Conservation (phyloP, 257 asterid genomes). For the Nicotiana undulata region DNA sequence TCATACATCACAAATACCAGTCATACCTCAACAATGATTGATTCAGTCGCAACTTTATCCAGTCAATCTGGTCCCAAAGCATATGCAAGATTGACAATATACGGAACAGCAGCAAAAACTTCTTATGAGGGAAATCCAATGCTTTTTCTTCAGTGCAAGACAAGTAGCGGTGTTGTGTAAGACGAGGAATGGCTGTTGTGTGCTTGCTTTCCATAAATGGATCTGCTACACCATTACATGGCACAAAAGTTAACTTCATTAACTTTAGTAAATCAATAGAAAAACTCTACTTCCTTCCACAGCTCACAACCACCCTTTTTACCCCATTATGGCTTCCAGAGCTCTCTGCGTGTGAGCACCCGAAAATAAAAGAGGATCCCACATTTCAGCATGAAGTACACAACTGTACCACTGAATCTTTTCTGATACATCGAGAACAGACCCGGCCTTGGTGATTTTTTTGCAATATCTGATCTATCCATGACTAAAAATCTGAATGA, state of each 20-base stretch:
- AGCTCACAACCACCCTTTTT: background rate
- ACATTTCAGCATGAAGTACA: background rate
- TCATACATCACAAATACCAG: background rate
- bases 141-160: background rate
- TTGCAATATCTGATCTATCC: background rate
- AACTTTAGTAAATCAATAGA: background rate
- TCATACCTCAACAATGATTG: background rate
- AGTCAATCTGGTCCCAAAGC: background rate
- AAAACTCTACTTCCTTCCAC: background rate
- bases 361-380: background rate
- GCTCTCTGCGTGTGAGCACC: background rate
- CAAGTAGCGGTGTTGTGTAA: background rate
- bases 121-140: background rate
- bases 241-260: background rate
- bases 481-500: slow-evolving; percentile 76
- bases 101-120: background rate
- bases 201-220: background rate
- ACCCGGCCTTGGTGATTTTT: background rate
- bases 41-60: background rate
- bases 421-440: background rate
- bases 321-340: background rate
- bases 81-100: background rate
- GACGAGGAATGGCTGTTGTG: background rate
- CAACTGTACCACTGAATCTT: background rate
- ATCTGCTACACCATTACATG: background rate